Percentiles rank a stretch among this genome's conserved stretches.
Evolutionary conservation across 1,284 basidiomycete species (phyloP).

Genomic region (Violaceomyces palustris): DNA sequence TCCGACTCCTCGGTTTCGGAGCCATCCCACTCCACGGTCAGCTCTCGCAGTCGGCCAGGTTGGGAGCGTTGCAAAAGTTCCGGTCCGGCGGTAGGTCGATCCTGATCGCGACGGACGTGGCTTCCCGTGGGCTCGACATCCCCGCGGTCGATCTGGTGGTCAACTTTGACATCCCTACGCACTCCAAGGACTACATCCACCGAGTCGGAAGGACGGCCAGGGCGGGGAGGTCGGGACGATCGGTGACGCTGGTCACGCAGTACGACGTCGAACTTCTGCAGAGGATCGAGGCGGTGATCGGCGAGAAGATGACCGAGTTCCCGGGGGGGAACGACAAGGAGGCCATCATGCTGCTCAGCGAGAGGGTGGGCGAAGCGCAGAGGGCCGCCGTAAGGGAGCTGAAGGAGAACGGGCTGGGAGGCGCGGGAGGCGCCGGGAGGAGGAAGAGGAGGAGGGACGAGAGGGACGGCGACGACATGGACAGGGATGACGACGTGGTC

Average conservation of each 20-base stretch:
- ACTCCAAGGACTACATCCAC: slow-evolving; percentile 99
- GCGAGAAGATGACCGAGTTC: slow-evolving; percentile 87
- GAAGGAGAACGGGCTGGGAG: slow-evolving; percentile 42
- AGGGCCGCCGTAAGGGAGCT: slow-evolving; percentile 73
- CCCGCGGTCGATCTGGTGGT: slow-evolving; percentile 94
- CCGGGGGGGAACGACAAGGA: slow-evolving; percentile 73
- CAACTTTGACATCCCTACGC: slow-evolving; percentile 96
- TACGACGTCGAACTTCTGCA: slow-evolving; percentile 97
- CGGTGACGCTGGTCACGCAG: slow-evolving; percentile 92
- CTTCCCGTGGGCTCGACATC: slow-evolving; percentile 88
- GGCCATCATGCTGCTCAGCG: slow-evolving; percentile 78
- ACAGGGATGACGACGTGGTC: slow-evolving; percentile 48
- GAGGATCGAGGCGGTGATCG: slow-evolving; percentile 74
- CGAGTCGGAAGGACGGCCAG: slow-evolving; percentile 95
- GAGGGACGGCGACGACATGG: slow-evolving; percentile 40
- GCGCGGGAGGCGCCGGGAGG: slow-evolving; percentile 39
- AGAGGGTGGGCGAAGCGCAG: slow-evolving; percentile 83
- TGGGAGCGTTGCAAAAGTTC: slow-evolving; percentile 94
- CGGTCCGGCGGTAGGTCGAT: slow-evolving; percentile 87
- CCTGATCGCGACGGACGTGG: slow-evolving; percentile 93
- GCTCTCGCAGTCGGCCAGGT: slow-evolving; percentile 83
- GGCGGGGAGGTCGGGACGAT: slow-evolving; percentile 90
- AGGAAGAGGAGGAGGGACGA: slow-evolving; percentile 32
- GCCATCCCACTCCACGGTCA: slow-evolving; percentile 95
- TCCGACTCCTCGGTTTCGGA: slow-evolving; percentile 85